Conservation (phyloP, 1,139 yeast species). For the Saccharomyces uvarum region DNA sequence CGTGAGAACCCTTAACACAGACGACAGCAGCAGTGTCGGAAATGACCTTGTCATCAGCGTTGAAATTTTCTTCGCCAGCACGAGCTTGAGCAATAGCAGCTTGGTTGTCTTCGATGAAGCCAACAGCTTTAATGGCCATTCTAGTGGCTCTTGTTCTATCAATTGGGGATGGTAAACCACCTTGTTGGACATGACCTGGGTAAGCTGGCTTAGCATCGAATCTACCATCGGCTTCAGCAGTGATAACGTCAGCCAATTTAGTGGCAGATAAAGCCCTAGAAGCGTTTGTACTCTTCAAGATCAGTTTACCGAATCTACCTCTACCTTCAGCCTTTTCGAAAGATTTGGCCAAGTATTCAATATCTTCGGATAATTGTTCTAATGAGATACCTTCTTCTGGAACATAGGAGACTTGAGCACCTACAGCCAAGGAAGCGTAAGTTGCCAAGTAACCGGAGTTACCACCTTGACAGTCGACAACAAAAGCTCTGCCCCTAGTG, state of each 20-base stretch:
- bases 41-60: slow-evolving; percentile 32
- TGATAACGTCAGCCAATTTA: slow-evolving; percentile 59
- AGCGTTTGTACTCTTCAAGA: slow-evolving; percentile 62
- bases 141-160: slow-evolving; percentile 68
- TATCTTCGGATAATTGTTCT: slow-evolving; percentile 67
- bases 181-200: slow-evolving; percentile 83
- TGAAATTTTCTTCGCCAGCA: slow-evolving; percentile 30
- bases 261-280: slow-evolving; percentile 61
- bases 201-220: slow-evolving; percentile 71
- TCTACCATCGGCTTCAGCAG: slow-evolving; percentile 56
- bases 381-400: slow-evolving; percentile 83
- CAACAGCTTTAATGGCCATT: slow-evolving; percentile 61
- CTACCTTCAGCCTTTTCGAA: slow-evolving; percentile 74
- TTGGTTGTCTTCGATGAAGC: slow-evolving; percentile 50
- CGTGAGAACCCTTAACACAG: slow-evolving; percentile 75
- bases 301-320: slow-evolving; percentile 62
- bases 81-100: slow-evolving; percentile 26
- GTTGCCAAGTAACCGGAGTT: slow-evolving; percentile 91
- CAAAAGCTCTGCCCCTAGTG: slow-evolving; percentile 88
- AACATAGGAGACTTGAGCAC: slow-evolving; percentile 86
- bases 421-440: slow-evolving; percentile 79
- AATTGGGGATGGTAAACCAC: slow-evolving; percentile 70
- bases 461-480: slow-evolving; percentile 96
- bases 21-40: slow-evolving; percentile 70
- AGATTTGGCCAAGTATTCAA: slow-evolving; percentile 57